Evolutionary conservation across 768 basidiomycete species (phyloP).

Genomic region (Pleurotus djamor): DNA sequence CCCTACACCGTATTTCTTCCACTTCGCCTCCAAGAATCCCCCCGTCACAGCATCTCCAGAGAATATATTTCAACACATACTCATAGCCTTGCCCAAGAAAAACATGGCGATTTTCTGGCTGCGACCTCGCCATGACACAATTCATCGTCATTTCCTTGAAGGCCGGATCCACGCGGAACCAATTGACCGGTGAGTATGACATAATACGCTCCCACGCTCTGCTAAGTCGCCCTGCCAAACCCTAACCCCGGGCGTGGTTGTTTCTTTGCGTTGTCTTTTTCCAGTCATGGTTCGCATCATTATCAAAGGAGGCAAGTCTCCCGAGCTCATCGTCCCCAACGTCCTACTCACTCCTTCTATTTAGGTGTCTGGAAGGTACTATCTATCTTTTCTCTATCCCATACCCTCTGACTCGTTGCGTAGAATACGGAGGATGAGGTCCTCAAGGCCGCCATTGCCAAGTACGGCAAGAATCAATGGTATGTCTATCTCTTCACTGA

Average conservation of each 20-base stretch:
- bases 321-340: neutral
- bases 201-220: neutral
- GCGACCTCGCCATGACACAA: neutral
- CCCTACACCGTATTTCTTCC: no score
- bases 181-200: neutral
- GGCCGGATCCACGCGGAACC: neutral
- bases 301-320: conserved; percentile 77
- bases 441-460: conserved; percentile 96
- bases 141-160: neutral
- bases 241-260: neutral
- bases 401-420: conserved; percentile 11
- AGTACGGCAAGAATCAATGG: conserved; percentile 98
- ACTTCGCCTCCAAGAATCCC: no score
- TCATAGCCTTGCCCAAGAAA: no score
- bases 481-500: conserved; percentile 20
- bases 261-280: neutral
- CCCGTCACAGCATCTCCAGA: no score
- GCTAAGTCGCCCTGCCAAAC: neutral
- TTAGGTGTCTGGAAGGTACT: conserved; percentile 80
- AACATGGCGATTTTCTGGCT: neutral
- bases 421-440: conserved; percentile 98
- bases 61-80: no score
- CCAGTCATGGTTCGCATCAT: conserved; percentile 79
- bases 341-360: conserved; percentile 3
- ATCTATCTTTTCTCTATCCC: neutral